A percentile compares a stretch with the other conserved stretches of the same genome.
phyloP scores from a whole-genome alignment of 192 early-diverging fungal genomes.

The Gryganskiella cystojenkinii region DNA sequence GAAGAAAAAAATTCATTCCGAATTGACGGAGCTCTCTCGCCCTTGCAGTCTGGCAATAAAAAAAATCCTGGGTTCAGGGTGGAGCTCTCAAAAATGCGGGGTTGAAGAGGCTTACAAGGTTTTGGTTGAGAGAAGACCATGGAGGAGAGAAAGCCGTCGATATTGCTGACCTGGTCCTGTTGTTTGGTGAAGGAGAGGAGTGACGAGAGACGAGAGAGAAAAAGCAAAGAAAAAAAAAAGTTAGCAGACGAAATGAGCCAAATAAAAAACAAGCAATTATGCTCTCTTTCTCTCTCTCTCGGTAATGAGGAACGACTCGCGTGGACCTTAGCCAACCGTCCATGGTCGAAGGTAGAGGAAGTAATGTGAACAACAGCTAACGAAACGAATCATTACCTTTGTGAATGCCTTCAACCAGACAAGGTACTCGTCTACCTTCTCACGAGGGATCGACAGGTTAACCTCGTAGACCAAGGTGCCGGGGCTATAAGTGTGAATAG shows the following conservation, averaged over 20 bases:
- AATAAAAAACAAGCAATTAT: no score
- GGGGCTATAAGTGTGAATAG: conserved; percentile 39
- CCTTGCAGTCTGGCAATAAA: neutral
- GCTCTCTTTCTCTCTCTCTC: neutral
- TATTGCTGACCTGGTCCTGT: conserved; percentile 43
- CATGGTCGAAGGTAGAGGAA: neutral
- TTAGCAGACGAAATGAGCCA: neutral
- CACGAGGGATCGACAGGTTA: conserved; percentile 66
- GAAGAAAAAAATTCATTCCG: neutral
- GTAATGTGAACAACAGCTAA: neutral
- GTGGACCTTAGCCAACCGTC: no score
- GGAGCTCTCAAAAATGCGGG: conserved; percentile 18
- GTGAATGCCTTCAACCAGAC: conserved; percentile 61
- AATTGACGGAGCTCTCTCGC: no score
- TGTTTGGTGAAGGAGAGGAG: neutral
- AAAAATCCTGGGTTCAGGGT: neutral
- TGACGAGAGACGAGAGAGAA: neutral
- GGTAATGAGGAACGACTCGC: no score
- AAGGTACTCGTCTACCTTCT: conserved; percentile 57
- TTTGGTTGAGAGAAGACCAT: conserved; percentile 54
- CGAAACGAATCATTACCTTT: conserved; percentile 9
- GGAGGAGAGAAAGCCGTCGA: conserved; percentile 43
- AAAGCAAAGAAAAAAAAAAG: neutral
- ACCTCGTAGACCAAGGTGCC: conserved; percentile 57
- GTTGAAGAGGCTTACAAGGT: conserved; percentile 27